Base-by-base conservation (phyloP, 2,329 filamentous ascomycete genomes). In the Nemania sp. region DNA sequence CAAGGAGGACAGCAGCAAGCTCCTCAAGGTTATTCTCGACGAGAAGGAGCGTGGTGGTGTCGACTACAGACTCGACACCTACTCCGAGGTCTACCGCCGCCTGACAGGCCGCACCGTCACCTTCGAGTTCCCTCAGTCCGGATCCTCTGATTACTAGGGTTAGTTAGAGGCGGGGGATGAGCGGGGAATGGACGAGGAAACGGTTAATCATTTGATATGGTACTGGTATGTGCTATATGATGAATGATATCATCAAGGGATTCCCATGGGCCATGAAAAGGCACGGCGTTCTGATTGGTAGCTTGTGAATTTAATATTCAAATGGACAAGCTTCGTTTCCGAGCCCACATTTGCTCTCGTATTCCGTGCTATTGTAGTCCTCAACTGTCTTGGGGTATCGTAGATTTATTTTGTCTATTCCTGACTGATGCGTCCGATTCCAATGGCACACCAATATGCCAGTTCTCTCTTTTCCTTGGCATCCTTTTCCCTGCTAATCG, bases 11-110 rank as follows among this genome's bases (percentile, higher is more conserved):
- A 94, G 94, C 85, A 91, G 89, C 91, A 98, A 98, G 93, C 87
- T 93, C 82, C 91, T 98, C 86, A 99, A 99, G 93, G 93, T 99
- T 83, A 89, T 99, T 82, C 91, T 99, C 70, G 96, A 99, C 85
- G 96, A 98, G 93, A 99, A 99, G 93, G 96, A 99, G 93, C 93
- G 94, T 80, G 95, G 94, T 81, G 94, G 94, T 84, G 95, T 99
- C 79, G 96, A 99, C 90, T 98, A 98, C 92, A 91, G 96, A 84
- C 93, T 99, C 79, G 96, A 99, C 87, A 98, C 95, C 83, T 99
- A 99, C 90, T 93, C 93, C 75, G 96, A 99, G 91, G 96, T 99
- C 83, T 99, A 99, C 93, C 93, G 94, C 86, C 92, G 93, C 81
- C 88, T 99, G 82, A 99, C 96, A 73, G 96, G 96, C 85, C 96